Conservation (phyloP, 768 basidiomycete genomes). For the Suillus americanus region DNA sequence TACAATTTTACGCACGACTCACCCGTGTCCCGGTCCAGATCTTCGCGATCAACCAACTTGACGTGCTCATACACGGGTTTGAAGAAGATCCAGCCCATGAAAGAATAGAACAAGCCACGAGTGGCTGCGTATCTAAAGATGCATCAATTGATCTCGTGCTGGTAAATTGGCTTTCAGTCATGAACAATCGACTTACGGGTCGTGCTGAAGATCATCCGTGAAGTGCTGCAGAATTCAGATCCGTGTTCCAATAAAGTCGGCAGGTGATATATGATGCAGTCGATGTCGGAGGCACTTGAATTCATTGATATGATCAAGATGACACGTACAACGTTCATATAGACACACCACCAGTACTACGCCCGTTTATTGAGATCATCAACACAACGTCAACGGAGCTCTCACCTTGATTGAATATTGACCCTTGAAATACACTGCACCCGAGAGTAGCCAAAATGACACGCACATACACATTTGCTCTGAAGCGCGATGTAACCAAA, state of each 20-base stretch:
- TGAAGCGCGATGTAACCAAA: conserved; percentile 80
- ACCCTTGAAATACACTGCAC: conserved; percentile 75
- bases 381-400: neutral
- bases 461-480: conserved; percentile 54
- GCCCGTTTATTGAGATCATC: neutral
- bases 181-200: conserved; percentile 46
- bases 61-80: conserved; percentile 67
- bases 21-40: conserved; percentile 72
- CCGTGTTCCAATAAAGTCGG: neutral
- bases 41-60: conserved; percentile 61
- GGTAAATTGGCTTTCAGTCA: neutral
- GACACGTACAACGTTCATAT: neutral
- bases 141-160: neutral
- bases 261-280: conserved; percentile 58
- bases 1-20: conserved; percentile 16
- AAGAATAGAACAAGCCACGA: conserved; percentile 69
- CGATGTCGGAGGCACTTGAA: conserved; percentile 71
- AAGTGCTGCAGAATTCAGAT: conserved; percentile 46
- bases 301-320: neutral
- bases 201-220: conserved; percentile 67
- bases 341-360: conserved; percentile 51
- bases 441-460: conserved; percentile 64
- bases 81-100: conserved; percentile 86
- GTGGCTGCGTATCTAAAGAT: conserved; percentile 65
- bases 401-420: conserved; percentile 73